Evolutionary conservation across 345 rosid genomes (phyloP).

Genomic region (Populus nigra): DNA sequence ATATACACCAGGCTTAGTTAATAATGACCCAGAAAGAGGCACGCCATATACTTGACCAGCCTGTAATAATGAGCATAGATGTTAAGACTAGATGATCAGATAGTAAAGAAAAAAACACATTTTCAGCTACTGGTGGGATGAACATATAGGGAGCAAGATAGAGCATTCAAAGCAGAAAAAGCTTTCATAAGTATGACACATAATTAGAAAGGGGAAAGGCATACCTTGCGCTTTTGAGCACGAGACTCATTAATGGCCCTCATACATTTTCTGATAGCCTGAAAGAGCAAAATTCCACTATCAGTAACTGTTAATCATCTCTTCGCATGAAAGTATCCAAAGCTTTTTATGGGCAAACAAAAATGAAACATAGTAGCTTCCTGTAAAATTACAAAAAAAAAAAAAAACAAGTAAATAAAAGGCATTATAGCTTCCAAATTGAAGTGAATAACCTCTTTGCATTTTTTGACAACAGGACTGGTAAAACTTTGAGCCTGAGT

Average conservation of each 20-base stretch:
- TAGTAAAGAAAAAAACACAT: not conserved
- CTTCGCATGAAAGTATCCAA: not conserved
- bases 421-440: not conserved
- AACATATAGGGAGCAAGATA: not conserved
- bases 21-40: slow-evolving; percentile 77
- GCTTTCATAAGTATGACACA: not conserved
- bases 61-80: slow-evolving; percentile 39
- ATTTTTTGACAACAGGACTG: slow-evolving; percentile 64
- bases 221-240: slow-evolving; percentile 94
- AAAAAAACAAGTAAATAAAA: not conserved
- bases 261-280: slow-evolving; percentile 79
- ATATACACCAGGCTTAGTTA: slow-evolving; percentile 71
- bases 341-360: not conserved
- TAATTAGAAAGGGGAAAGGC: not conserved
- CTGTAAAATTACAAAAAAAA: not conserved
- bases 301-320: not conserved
- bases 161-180: not conserved
- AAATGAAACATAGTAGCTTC: slow-evolving; percentile 6
- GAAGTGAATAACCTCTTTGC: slow-evolving; percentile 74
- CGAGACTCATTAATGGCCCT: slow-evolving; percentile 98
- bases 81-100: not conserved
- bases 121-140: not conserved
- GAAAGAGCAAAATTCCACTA: slow-evolving; percentile 9
- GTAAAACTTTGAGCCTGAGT: slow-evolving; percentile 56
- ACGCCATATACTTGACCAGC: slow-evolving; percentile 99